Evolutionary conservation across 2,329 filamentous ascomycete genomes (phyloP).

Genomic region (Aspergillus brunneoviolaceus): DNA sequence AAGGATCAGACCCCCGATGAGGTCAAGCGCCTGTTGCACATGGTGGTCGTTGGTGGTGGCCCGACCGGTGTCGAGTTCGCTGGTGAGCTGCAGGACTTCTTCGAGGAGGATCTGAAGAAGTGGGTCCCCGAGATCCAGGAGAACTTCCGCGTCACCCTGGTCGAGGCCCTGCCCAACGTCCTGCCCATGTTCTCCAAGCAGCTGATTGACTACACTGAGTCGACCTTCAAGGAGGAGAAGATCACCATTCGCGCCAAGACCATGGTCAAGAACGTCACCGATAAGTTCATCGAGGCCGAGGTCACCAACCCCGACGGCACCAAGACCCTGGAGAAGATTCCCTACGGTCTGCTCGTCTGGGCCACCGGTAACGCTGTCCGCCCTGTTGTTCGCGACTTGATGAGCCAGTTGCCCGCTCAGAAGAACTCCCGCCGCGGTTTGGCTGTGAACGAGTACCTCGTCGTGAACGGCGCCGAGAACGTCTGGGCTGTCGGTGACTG

Average conservation of each 20-base stretch:
- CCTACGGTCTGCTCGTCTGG: slow-evolving; percentile 96
- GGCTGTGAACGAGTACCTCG: slow-evolving; percentile 96
- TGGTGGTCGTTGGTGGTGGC: slow-evolving; percentile 92
- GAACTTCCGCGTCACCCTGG: slow-evolving; percentile 95
- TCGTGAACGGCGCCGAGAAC: slow-evolving; percentile 94
- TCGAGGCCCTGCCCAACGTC: slow-evolving; percentile 91
- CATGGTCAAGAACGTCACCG: slow-evolving; percentile 96
- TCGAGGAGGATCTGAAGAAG: slow-evolving; percentile 96
- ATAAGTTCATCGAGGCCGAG: slow-evolving; percentile 90
- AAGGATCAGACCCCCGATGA: slow-evolving; percentile 90
- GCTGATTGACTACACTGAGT: slow-evolving; percentile 98
- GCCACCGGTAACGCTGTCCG: slow-evolving; percentile 95
- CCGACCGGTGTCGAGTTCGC: slow-evolving; percentile 98
- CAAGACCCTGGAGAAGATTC: slow-evolving; percentile 78
- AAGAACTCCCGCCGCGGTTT: slow-evolving; percentile 93
- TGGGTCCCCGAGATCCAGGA: slow-evolving; percentile 93
- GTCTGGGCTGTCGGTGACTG: slow-evolving; percentile 99
- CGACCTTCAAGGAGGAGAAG: slow-evolving; percentile 97
- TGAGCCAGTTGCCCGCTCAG: slow-evolving; percentile 87
- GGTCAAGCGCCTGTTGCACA: slow-evolving; percentile 90
- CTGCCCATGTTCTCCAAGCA: slow-evolving; percentile 99
- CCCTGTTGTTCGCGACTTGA: slow-evolving; percentile 84
- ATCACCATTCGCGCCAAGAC: slow-evolving; percentile 98
- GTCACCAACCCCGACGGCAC: slow-evolving; percentile 76
- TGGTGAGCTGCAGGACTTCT: slow-evolving; percentile 97